Evolutionary conservation across 768 basidiomycete genomes (phyloP), one percentile per base, ranked within the genome.

Genomic region (Tephrocybe sp.): DNA sequence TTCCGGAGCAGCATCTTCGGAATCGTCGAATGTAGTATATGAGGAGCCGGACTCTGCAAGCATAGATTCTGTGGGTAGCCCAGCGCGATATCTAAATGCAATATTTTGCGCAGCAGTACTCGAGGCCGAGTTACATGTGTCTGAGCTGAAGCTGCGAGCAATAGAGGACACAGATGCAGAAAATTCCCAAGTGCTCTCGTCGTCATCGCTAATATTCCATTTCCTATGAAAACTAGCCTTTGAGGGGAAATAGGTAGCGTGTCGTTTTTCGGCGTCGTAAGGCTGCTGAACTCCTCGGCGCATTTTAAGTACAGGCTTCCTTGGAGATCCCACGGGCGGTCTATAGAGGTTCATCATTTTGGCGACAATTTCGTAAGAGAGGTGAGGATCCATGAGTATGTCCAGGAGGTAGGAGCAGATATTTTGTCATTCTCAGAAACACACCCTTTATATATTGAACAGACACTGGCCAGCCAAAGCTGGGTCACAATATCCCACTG

Each of bases 71-170:
- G 64, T 37, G 18, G 63, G 56, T 50, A 70, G 59, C 21, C 69
- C 68, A 18, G 70, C 66, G 39, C 73, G 70, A 51, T 71, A 75
- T 10, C 63, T 64, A 44, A 57, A 53, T 19, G 57, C 68, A 18
- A 75, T 68, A 40, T 71, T 63, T 50, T 74, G 71, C 12, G 75
- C 71, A 21, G 73, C 66, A n/a, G 64, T 73, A 44, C 62, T 65
- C 33, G 51, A 60, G 3, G 59, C 38, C 18, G 61, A 57, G 29
- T 53, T 57, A 42, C 56, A 59, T 40, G 63, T 63, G 24, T 48
- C 57, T 16, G 53, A 54, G 46, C 63, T 65, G 9, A 62, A 62
- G 47, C 48, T 48, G 29, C 59, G 51, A 15, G 63, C 60, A 13
- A 55, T 55, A n/a, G 58, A 48, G 24, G 60, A 52, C 34, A 60